Base-by-base conservation (phyloP, 2,329 filamentous ascomycete species). In the Ophiostoma pallidulum region DNA sequence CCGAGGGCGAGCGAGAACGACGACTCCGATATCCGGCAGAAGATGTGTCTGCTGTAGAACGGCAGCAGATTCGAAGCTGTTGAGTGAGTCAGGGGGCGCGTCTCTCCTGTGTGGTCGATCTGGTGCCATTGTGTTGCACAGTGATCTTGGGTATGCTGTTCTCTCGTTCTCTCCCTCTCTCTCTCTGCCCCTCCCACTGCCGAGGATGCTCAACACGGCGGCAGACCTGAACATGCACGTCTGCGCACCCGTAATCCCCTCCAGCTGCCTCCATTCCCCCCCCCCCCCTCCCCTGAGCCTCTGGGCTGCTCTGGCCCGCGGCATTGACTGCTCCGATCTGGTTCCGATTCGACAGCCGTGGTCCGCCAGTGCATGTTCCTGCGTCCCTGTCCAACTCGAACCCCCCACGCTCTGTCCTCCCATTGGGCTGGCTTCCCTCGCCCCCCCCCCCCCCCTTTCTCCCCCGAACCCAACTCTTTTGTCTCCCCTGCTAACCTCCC, bases 321-420 rank as follows among this genome's bases (percentile, higher is more conserved):
- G n/a, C 33, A n/a, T 29, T 22, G 42, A 22, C 35, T n/a, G 14
- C 33, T 45, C 35, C 43, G 43, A 24, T 39, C 35, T 19, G 31
- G 12, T 24, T 45, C 43, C 43, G 43, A 45, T 38, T 45, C 35
- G 35, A 31, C 43, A 26, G 35, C 26, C 35, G 43, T 39, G 35
- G 18, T 26, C 6, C 26, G 24, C 26, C 35, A 32, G 31, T 32
- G 43, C 43, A 45, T 45, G 18, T 13, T 18, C 22, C 33, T 38
- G 33, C 24, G 33, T 45, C n/a, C 22, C 41, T 29, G 12, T 37
- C 10, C 32, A 16, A 10, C 40, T 18, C 22, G 19, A n/a, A n/a
- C n/a, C 41, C 31, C 20, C 29, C 22, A 16, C 41, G 24, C 41
- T 8, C 13, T n/a, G 32, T 28, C 7, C n/a, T 29, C 10, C 35